A percentile compares a stretch with the other conserved stretches of the same genome.
Evolutionary conservation across 1,284 basidiomycete genomes (phyloP).

Genomic region (Puccinia coronata): DNA sequence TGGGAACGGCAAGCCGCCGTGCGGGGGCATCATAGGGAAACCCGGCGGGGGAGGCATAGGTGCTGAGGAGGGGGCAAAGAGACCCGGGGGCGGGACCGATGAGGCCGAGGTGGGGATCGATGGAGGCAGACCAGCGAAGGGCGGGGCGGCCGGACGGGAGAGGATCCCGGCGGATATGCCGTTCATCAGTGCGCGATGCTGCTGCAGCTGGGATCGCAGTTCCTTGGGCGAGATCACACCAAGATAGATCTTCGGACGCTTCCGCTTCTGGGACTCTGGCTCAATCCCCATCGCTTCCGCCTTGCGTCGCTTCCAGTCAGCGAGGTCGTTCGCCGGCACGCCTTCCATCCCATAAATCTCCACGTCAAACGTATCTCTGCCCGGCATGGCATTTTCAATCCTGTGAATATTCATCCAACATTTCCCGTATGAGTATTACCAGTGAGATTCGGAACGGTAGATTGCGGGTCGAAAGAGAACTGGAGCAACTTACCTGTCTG

Average conservation of each 20-base stretch:
- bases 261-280: constrained; percentile 70
- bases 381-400: constrained; percentile 93
- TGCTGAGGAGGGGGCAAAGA: constrained; percentile 36
- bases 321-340: constrained; percentile 87
- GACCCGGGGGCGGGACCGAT: constrained; percentile 42
- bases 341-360: constrained; percentile 99
- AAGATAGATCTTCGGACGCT: constrained; percentile 81
- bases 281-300: constrained; percentile 85
- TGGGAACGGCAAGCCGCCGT: constrained; percentile 53
- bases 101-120: constrained; percentile 40
- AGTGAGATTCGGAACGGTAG: constrained; percentile 6
- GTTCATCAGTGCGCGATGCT: constrained; percentile 91
- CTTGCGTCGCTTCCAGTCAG: constrained; percentile 89
- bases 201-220: constrained; percentile 77
- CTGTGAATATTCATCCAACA: constrained; percentile 64
- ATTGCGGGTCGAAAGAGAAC: neutral
- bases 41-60: constrained; percentile 52
- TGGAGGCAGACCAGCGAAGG: constrained; percentile 52
- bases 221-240: constrained; percentile 70
- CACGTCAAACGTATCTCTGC: constrained; percentile 94
- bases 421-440: constrained; percentile 51
- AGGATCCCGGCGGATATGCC: constrained; percentile 58
- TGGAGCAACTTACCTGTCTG: constrained; percentile 73
- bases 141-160: constrained; percentile 54
- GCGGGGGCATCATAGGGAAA: constrained; percentile 53